These are phyloP conservation scores for Persicaria tinctoria DNA, from an alignment of 148 eudicot species.

Conservation along the genomic window DNA sequence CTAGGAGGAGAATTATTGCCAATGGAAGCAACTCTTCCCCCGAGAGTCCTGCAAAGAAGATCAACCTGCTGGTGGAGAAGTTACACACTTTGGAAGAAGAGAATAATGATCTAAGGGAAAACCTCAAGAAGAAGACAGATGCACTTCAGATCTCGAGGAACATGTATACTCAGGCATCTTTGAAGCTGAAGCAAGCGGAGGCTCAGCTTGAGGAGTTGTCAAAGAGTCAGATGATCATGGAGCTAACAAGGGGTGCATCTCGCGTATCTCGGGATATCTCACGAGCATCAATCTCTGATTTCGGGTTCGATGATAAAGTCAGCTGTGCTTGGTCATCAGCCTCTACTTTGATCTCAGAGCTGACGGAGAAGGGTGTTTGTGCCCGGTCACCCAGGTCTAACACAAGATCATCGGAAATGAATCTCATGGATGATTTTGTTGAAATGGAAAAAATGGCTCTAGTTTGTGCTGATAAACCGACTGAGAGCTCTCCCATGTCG, in stretches of 20 bases:
- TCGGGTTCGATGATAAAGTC: constrained; percentile 70
- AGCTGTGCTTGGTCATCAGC: constrained; percentile 64
- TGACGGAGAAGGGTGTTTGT: constrained; percentile 27
- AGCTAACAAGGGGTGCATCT: constrained; percentile 13
- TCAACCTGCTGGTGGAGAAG: constrained; percentile 41
- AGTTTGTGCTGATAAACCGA: constrained; percentile 44
- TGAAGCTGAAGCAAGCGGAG: constrained; percentile 42
- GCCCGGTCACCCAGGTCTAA: constrained; percentile 20
- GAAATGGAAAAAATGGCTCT: constrained; percentile 95
- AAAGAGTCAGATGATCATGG: constrained; percentile 21
- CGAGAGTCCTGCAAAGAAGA: constrained; percentile 40
- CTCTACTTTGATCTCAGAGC: constrained; percentile 52
- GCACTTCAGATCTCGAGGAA: constrained; percentile 41
- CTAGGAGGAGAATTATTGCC: constrained; percentile 46
- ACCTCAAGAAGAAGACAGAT: constrained; percentile 35
- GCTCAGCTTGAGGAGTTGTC: constrained; percentile 37
- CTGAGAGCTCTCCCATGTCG: constrained; percentile 21
- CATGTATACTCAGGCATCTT: constrained; percentile 32
- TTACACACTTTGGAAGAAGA: constrained; percentile 64
- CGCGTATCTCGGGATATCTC: constrained; percentile 32
- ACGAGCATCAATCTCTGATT: constrained; percentile 31
- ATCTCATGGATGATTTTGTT: constrained; percentile 91
- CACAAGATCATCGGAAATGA: constrained; percentile 44
- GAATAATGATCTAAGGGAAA: constrained; percentile 47
- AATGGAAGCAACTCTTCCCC: constrained; percentile 12